Evolutionary conservation across 129 eudicot species (phyloP).

Genomic region (Tanacetum coccineum): DNA sequence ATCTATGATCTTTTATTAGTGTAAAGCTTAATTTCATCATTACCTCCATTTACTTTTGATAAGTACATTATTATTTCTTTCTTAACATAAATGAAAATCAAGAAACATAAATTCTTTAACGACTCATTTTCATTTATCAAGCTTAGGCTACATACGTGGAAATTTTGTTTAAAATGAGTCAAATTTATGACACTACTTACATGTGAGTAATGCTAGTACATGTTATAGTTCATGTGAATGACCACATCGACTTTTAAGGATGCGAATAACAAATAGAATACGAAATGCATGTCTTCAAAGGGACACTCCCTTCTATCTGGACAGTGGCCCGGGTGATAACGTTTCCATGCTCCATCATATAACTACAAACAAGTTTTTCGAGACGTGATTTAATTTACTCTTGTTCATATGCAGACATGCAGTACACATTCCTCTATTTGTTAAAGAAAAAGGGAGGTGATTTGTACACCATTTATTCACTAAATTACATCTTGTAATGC

Average conservation of each 20-base stretch:
- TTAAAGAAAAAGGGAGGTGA: conserved; percentile 21
- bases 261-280: no score
- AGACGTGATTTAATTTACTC: background rate
- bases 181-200: no score
- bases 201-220: no score
- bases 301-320: no score
- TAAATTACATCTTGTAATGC: no score
- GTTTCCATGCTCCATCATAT: background rate
- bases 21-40: conserved; percentile 36
- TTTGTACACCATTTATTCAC: no score
- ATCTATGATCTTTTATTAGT: conserved; percentile 26
- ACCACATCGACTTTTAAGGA: no score
- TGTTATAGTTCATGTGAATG: no score
- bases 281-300: no score
- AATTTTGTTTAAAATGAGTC: no score
- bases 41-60: conserved; percentile 21
- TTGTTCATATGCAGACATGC: conserved; percentile 4
- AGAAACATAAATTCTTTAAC: background rate
- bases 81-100: background rate
- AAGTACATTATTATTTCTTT: conserved; percentile 9
- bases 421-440: no score
- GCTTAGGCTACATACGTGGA: no score
- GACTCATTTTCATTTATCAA: background rate
- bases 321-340: background rate
- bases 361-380: background rate